phyloP scores from a whole-genome alignment of 139 green algal species.

The Microglena sp. region DNA sequence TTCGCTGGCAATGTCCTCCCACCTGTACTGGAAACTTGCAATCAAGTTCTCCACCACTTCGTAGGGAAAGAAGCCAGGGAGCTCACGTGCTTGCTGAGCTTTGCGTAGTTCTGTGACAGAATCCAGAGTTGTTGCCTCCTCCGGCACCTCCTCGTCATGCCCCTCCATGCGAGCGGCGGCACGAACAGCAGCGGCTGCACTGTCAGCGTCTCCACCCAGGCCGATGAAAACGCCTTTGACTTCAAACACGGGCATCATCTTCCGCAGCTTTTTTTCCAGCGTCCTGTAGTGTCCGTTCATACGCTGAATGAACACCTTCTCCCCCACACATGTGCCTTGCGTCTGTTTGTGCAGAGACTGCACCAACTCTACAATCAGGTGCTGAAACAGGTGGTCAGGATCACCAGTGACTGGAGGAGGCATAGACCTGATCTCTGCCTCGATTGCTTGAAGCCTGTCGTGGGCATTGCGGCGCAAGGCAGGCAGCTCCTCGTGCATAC shows the following conservation, averaged over 20 bases:
- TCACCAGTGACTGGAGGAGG: no score
- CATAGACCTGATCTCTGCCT: no score
- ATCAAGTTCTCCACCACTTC: slow-evolving; percentile 11
- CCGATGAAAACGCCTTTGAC: background rate
- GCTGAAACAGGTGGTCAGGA: no score
- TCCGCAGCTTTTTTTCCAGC: background rate
- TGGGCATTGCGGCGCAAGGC: background rate
- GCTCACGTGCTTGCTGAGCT: slow-evolving; percentile 9
- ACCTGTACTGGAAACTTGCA: no score
- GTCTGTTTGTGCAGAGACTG: no score
- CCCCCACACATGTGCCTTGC: no score
- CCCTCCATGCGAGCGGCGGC: no score
- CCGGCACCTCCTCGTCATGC: background rate
- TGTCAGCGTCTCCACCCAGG: background rate
- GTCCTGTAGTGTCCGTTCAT: background rate
- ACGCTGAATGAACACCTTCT: background rate
- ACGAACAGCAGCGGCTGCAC: slow-evolving; percentile 1
- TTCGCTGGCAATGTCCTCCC: background rate
- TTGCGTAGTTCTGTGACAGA: slow-evolving; percentile 4
- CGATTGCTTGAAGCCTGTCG: background rate
- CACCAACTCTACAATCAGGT: no score
- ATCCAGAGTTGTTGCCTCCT: slow-evolving; percentile 1
- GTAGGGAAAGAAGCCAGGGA: slow-evolving; percentile 20
- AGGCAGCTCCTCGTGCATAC: slow-evolving; percentile 6
- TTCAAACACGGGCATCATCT: background rate